Evolutionary conservation across 768 basidiomycete genomes (phyloP).

Genomic region (Crepidotus variabilis): DNA sequence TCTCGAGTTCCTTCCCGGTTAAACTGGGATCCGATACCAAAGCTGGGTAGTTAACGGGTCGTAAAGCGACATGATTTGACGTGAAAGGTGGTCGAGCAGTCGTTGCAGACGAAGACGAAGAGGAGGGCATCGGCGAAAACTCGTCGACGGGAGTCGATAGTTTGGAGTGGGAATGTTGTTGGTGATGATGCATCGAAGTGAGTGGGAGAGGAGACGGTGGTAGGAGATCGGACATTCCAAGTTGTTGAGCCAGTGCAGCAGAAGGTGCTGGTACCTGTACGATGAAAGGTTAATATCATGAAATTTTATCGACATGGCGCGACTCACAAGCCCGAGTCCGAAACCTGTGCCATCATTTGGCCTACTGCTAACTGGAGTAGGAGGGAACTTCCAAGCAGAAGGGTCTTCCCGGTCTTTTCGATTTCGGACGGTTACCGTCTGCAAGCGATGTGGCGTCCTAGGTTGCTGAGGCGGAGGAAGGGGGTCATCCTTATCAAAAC

Average conservation of each 20-base stretch:
- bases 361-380: slow-evolving; percentile 6
- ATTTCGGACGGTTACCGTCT: neutral
- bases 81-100: neutral
- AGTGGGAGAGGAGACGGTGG: slow-evolving; percentile 55
- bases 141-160: neutral
- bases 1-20: slow-evolving; percentile 4
- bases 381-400: slow-evolving; percentile 7
- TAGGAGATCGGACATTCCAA: slow-evolving; percentile 64
- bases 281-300: slow-evolving; percentile 1
- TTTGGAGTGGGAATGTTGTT: neutral
- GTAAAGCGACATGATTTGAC: neutral
- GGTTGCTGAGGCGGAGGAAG: neutral
- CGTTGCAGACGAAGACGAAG: neutral
- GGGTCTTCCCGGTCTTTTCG: slow-evolving; percentile 1
- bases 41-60: neutral
- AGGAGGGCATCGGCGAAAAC: neutral
- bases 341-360: slow-evolving; percentile 47
- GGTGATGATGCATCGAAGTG: neutral
- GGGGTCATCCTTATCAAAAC: neutral
- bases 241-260: slow-evolving; percentile 64
- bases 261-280: slow-evolving; percentile 49
- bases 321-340: slow-evolving; percentile 72
- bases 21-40: slow-evolving; percentile 2
- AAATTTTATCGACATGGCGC: slow-evolving; percentile 3
- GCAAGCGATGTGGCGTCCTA: slow-evolving; percentile 1